These are phyloP conservation scores for Ananas comosus DNA, from an alignment of 176 grass and related monocot genomes.

Conservation along the genomic window DNA sequence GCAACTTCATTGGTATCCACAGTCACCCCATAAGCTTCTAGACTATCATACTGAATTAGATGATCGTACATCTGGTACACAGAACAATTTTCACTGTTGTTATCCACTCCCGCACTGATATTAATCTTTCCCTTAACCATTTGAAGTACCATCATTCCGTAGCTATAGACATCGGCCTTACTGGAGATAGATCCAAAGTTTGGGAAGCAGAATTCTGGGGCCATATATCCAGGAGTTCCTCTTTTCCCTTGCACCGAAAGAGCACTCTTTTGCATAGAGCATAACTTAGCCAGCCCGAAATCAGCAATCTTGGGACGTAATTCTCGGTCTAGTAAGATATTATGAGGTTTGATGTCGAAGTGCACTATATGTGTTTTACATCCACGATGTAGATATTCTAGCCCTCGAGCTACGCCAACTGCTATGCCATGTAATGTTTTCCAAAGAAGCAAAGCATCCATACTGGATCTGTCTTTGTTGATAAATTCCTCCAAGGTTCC, in stretches of 20 bases:
- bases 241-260: background rate
- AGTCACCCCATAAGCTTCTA: background rate
- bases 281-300: background rate
- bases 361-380: background rate
- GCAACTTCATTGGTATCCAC: background rate
- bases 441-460: background rate
- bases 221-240: background rate
- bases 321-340: background rate
- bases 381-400: background rate
- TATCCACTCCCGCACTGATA: too few relatives aligned
- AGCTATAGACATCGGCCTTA: slow-evolving; percentile 4
- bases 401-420: background rate
- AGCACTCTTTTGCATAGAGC: background rate
- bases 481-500: background rate
- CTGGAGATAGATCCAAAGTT: background rate
- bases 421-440: background rate
- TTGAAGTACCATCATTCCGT: slow-evolving; percentile 5
- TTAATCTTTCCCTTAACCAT: background rate
- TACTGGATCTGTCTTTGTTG: background rate
- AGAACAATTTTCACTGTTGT: too few relatives aligned
- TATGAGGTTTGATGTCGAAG: slow-evolving; percentile 5
- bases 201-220: background rate
- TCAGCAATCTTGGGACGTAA: background rate
- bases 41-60: background rate
- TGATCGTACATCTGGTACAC: background rate